These are phyloP conservation scores for Pelagophyceae sp. DNA, from an alignment of 352 stramenopile species.

Conservation along the genomic window DNA sequence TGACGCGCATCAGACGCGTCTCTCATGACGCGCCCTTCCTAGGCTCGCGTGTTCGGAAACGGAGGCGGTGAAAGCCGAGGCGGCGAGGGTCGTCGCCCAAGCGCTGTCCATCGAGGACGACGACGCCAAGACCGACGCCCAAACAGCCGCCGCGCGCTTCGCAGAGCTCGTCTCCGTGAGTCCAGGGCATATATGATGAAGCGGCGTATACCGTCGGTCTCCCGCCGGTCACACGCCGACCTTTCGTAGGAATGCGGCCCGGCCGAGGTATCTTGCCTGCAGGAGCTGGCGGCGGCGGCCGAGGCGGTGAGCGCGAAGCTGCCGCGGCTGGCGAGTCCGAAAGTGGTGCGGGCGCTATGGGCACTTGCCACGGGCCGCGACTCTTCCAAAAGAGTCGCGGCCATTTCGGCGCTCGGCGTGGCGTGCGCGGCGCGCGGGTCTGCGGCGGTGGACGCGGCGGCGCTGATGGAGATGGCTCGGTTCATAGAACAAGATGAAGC, in stretches of 20 bases:
- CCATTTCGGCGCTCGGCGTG: neutral
- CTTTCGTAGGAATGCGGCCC: too few relatives aligned
- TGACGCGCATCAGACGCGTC: too few relatives aligned
- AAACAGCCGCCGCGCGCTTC: constrained; percentile 76
- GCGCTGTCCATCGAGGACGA: constrained; percentile 80
- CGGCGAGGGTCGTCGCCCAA: constrained; percentile 66
- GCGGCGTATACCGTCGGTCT: too few relatives aligned
- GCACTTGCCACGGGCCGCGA: neutral
- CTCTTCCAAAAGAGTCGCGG: neutral
- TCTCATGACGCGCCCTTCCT: too few relatives aligned
- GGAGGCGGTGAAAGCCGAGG: constrained; percentile 71
- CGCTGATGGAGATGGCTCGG: constrained; percentile 2
- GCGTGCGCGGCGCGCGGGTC: neutral
- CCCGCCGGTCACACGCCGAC: too few relatives aligned
- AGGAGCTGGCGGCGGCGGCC: constrained; percentile 41
- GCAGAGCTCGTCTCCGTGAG: constrained; percentile 55
- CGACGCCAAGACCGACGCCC: constrained; percentile 69
- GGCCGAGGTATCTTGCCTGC: constrained; percentile 57
- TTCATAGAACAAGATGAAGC: too few relatives aligned
- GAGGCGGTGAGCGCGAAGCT: neutral
- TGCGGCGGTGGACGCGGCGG: constrained; percentile 11
- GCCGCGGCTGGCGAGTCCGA: constrained; percentile 12
- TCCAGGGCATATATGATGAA: too few relatives aligned
- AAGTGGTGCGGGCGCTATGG: constrained; percentile 17
- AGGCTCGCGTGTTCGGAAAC: constrained; percentile 79